Evolutionary conservation across 352 stramenopile species (phyloP).

Genomic region (Blastocystis sp.): DNA sequence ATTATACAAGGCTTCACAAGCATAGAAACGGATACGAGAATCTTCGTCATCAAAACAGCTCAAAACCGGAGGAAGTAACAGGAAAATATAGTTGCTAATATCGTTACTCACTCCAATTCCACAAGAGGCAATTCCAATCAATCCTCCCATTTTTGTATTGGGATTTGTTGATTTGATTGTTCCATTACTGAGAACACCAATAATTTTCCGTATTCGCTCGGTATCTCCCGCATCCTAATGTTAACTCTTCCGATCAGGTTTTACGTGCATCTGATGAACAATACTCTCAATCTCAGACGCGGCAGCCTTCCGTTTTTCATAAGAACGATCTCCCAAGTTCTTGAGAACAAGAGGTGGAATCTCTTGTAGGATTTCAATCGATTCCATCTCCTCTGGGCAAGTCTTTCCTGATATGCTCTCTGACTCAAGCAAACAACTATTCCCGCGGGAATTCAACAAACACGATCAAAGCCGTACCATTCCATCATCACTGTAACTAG

Average conservation of each 20-base stretch:
- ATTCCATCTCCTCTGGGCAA: constrained; percentile 15
- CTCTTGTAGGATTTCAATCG: constrained; percentile 29
- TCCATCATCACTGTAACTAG: too few species aligned
- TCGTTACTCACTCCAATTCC: constrained; percentile 75
- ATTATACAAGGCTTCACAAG: constrained; percentile 98
- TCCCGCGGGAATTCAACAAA: too few species aligned
- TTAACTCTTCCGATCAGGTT: constrained; percentile 71
- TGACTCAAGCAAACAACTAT: too few species aligned
- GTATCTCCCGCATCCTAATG: constrained; percentile 66
- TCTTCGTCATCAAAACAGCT: constrained; percentile 98
- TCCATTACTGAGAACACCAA: constrained; percentile 88
- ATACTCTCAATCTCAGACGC: constrained; percentile 96
- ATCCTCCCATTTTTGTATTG: constrained; percentile 94
- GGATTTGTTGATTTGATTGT: constrained; percentile 94
- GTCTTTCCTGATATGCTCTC: too few species aligned
- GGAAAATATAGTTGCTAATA: constrained; percentile 80
- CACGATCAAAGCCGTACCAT: too few species aligned
- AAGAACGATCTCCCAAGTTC: constrained; percentile 89
- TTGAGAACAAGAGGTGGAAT: constrained; percentile 60
- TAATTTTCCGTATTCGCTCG: constrained; percentile 83
- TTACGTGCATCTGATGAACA: constrained; percentile 78
- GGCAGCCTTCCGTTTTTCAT: constrained; percentile 97
- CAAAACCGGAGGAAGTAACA: constrained; percentile 89
- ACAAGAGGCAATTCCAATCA: constrained; percentile 94
- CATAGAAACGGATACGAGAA: constrained; percentile 92